These are phyloP conservation scores for Pulicaria dysenterica DNA, from an alignment of 129 eudicot species.

Conservation along the genomic window DNA sequence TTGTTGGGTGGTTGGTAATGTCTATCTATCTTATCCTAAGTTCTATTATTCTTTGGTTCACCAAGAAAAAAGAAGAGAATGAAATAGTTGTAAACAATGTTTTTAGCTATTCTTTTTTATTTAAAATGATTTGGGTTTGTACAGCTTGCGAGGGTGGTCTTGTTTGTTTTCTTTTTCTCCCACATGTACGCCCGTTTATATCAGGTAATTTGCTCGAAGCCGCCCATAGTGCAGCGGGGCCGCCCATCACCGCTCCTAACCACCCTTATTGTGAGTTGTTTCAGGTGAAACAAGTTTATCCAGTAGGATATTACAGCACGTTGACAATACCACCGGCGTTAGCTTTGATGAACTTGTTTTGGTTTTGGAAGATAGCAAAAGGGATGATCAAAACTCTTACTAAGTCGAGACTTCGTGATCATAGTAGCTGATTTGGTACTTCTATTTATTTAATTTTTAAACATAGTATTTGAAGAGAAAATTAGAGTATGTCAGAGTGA, in stretches of 20 bases:
- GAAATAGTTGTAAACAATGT: no score
- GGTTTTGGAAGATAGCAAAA: constrained; percentile 86
- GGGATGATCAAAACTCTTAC: constrained; percentile 71
- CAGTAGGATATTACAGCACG: constrained; percentile 54
- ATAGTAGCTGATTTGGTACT: constrained; percentile 26
- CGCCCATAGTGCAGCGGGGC: neutral
- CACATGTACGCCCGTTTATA: constrained; percentile 65
- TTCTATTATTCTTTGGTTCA: no score
- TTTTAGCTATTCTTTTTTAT: neutral
- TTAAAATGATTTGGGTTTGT: neutral
- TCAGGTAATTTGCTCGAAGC: constrained; percentile 40
- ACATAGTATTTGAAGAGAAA: neutral
- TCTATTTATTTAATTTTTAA: no score
- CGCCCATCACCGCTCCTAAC: neutral
- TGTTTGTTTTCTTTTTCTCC: constrained; percentile 57
- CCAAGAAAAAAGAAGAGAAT: no score
- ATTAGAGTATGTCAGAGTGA: neutral
- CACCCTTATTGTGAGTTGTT: constrained; percentile 5
- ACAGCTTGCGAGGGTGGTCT: constrained; percentile 62
- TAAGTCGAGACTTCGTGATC: constrained; percentile 37
- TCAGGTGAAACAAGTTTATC: constrained; percentile 57
- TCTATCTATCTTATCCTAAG: constrained; percentile 7
- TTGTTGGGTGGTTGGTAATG: constrained; percentile 82
- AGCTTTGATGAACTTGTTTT: constrained; percentile 64
- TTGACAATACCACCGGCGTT: constrained; percentile 49